Evolutionary conservation across 257 asterid genomes (phyloP), one percentile per base, ranked within the genome.

Genomic region (Mitragyna speciosa): DNA sequence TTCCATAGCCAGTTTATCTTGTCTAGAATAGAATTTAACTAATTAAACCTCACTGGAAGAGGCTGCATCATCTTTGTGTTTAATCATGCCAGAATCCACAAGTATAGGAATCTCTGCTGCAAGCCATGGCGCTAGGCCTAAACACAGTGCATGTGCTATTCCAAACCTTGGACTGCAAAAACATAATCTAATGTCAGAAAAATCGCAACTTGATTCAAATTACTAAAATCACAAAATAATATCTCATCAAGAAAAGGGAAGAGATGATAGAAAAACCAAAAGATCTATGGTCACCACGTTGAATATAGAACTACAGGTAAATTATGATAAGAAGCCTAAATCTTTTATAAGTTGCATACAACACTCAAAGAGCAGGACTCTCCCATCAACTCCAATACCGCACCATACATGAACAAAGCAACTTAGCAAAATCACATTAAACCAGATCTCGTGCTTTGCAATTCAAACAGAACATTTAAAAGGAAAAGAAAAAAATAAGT

Each of bases 41-140:
- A 54, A 80, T 59, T 86, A 86, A 41, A 90, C 76, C 82, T 93
- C 96, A 54, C 36, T 78, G 39, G 98, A 88, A 5, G 91, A 65
- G n/a, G 93, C 86, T 3, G 86, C 86, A 78, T 94, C 97, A 70
- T 92, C 97, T 86, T 94, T 94, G 90, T 94, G 98, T 85, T 94
- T 94, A 82, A 94, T 79, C 97, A 94, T 94, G 79, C 97, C 97
- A 75, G 98, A 92, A 90, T 92, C 98, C 72, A 92, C 97, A 11
- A 94, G 96, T 75, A 94, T 73, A 1, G 97, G 98, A 82, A 94
- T 94, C 85, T 94, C 98, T 22, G 97, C 98, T 17, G 97, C 98
- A 79, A 92, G 91, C 98, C 98, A 94, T 26, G 98, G 98, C 72
- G 97, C 97, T 79, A 92, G 97, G 11, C 98, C 98, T 89, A 94